Percentiles rank a stretch among this genome's conserved stretches.
Conservation (phyloP, 768 basidiomycete genomes). For the Suillus spraguei region DNA sequence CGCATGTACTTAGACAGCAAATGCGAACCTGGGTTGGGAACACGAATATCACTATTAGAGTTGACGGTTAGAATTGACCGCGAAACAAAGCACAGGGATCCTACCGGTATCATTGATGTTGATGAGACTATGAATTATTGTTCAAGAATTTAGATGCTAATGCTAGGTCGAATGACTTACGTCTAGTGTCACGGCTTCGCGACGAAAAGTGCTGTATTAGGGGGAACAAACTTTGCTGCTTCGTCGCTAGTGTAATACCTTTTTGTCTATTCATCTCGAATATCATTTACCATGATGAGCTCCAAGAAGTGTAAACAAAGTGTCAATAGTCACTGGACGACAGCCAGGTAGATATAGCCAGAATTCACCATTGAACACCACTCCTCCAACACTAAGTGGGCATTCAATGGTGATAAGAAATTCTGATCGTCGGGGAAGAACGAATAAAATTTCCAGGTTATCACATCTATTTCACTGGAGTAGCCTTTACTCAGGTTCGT, state of each 20-base stretch:
- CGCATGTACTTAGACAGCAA: no score
- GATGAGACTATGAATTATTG: no score
- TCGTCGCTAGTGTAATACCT: conserved; percentile 14
- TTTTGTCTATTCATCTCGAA: no score
- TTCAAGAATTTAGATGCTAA: no score
- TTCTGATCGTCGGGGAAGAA: conserved; percentile 27
- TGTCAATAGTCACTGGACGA: conserved; percentile 26
- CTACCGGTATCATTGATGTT: no score
- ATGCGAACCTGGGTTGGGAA: no score
- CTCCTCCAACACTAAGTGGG: neutral
- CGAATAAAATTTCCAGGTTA: conserved; percentile 25
- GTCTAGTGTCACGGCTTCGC: conserved; percentile 23
- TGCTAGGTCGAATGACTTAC: conserved; percentile 18
- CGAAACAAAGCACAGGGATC: no score
- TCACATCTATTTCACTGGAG: neutral
- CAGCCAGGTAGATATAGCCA: conserved; percentile 21
- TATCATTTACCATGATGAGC: conserved; percentile 11
- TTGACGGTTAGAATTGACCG: no score
- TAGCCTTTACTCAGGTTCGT: neutral
- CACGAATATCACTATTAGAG: no score
- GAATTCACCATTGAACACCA: neutral
- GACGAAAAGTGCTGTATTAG: conserved; percentile 16
- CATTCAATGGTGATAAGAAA: conserved; percentile 17
- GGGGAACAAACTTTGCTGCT: conserved; percentile 25
- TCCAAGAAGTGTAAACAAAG: conserved; percentile 22